Percentiles rank a stretch among this genome's conserved stretches.
Conservation (phyloP, 2,329 filamentous ascomycete species). For the Colletotrichum eleusines region DNA sequence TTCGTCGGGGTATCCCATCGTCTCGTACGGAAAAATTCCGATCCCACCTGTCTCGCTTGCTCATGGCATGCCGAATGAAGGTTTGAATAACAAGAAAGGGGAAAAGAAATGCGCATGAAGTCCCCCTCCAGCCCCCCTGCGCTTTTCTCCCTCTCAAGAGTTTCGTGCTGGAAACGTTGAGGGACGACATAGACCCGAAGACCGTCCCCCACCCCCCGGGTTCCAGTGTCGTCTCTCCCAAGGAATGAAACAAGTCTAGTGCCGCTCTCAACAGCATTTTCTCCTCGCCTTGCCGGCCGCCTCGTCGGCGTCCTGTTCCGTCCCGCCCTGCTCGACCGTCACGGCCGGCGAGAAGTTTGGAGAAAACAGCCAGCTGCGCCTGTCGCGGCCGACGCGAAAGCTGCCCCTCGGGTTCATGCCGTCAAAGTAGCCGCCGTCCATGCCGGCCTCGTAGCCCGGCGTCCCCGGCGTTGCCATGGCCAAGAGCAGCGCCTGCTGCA, state of each 20-base stretch:
- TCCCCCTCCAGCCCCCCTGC: not conserved
- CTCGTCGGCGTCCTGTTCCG: conserved; percentile 44
- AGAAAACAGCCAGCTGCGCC: conserved; percentile 70
- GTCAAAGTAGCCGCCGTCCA: conserved; percentile 66
- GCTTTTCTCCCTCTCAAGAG: not conserved
- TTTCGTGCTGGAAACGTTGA: not conserved
- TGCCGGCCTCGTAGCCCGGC: conserved; percentile 59
- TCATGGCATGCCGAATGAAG: conserved; percentile 20
- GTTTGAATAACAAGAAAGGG: not conserved
- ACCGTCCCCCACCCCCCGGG: not conserved
- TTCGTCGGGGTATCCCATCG: not conserved
- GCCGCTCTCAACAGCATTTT: conserved; percentile 46
- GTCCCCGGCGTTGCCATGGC: conserved; percentile 65
- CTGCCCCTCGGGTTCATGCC: conserved; percentile 61
- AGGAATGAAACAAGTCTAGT: not conserved
- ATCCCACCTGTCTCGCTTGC: not conserved
- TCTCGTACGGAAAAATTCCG: not conserved
- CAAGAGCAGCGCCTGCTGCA: conserved; percentile 69
- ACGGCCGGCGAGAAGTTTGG: conserved; percentile 65
- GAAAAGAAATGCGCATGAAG: not conserved
- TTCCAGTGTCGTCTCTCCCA: not conserved
- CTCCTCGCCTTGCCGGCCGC: conserved; percentile 43
- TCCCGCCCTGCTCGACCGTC: conserved; percentile 58
- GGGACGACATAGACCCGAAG: not conserved
- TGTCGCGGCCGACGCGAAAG: conserved; percentile 69